Conservation (phyloP, 2,329 filamentous ascomycete genomes). For the Trichoderma endophyticum region DNA sequence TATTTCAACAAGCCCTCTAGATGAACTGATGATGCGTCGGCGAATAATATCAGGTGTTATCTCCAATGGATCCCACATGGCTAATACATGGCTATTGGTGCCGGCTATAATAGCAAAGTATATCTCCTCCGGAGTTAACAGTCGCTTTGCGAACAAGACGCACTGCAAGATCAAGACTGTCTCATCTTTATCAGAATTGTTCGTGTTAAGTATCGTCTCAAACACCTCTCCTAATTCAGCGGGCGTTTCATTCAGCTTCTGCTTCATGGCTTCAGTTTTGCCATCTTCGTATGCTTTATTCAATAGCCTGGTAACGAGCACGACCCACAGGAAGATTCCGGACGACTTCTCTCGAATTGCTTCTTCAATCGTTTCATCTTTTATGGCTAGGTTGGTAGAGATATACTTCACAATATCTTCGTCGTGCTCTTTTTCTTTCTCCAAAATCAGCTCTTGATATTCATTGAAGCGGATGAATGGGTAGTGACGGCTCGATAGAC, state of each 20-base stretch:
- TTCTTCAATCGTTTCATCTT: neutral
- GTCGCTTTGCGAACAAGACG: neutral
- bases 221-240: too few species aligned
- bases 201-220: too few species aligned
- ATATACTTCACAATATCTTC: neutral
- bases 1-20: neutral
- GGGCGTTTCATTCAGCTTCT: too few species aligned
- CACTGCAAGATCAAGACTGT: neutral
- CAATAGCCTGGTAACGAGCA: neutral
- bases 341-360: neutral
- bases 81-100: neutral
- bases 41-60: neutral
- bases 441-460: neutral
- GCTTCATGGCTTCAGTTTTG: too few species aligned
- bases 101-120: neutral
- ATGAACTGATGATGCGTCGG: neutral
- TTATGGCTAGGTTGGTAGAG: neutral
- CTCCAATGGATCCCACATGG: neutral
- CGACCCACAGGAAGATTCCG: neutral
- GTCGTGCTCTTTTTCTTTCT: neutral
- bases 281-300: neutral
- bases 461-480: neutral
- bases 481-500: neutral
- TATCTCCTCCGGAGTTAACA: neutral
- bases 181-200: neutral